Evolutionary conservation across 2,329 filamentous ascomycete genomes (phyloP).

Genomic region (Aspergillus cejpii): DNA sequence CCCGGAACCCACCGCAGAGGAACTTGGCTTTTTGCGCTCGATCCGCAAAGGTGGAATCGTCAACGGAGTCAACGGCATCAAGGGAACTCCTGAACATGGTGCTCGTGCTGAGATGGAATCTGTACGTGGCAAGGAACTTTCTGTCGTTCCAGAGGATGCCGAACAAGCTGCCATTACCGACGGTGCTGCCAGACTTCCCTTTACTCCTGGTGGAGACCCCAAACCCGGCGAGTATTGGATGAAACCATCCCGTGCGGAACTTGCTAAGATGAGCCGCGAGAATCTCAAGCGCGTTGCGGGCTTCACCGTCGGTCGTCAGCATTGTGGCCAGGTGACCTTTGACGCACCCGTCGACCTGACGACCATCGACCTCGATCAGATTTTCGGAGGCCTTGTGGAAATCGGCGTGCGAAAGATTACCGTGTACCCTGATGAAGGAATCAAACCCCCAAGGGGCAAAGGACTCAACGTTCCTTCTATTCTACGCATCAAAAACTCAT

Average conservation of each 20-base stretch:
- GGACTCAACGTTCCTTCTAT: conserved; percentile 86
- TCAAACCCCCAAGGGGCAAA: conserved; percentile 78
- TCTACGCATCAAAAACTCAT: conserved; percentile 86
- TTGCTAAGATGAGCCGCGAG: conserved; percentile 71
- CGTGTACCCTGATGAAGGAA: conserved; percentile 68
- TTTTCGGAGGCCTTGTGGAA: conserved; percentile 68
- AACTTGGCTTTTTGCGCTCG: conserved; percentile 56
- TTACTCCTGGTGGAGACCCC: conserved; percentile 40
- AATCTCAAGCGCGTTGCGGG: conserved; percentile 67
- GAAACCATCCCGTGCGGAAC: conserved; percentile 65
- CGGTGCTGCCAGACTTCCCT: conserved; percentile 25
- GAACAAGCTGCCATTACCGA: conserved; percentile 37
- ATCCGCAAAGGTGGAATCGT: conserved; percentile 45
- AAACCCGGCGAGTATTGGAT: conserved; percentile 80
- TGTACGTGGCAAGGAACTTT: conserved; percentile 66
- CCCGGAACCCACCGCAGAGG: conserved; percentile 51
- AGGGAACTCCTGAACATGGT: conserved; percentile 27
- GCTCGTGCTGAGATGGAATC: conserved; percentile 61
- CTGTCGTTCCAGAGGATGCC: conserved; percentile 62
- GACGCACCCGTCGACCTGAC: conserved; percentile 75
- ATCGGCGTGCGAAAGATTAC: conserved; percentile 74
- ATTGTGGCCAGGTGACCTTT: conserved; percentile 77
- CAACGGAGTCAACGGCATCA: conserved; percentile 35
- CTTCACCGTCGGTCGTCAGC: conserved; percentile 75
- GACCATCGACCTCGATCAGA: conserved; percentile 68